These are phyloP conservation scores for Hypoxylon rubiginosum DNA, from an alignment of 2,329 filamentous ascomycete genomes.

Conservation along the genomic window DNA sequence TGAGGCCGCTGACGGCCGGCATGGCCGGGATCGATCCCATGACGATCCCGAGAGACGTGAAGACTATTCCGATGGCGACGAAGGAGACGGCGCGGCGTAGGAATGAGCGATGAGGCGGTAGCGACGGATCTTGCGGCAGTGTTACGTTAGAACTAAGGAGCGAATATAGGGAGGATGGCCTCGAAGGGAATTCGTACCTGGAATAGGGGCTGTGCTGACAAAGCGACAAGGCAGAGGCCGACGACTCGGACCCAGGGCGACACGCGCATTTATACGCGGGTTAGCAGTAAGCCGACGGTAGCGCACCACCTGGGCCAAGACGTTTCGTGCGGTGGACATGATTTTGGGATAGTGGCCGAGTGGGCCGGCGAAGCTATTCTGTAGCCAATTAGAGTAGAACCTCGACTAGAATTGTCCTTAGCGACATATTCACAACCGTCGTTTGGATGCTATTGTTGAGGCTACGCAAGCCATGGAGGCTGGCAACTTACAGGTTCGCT, in stretches of 20 bases:
- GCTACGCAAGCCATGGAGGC: background rate
- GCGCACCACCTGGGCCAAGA: conserved; percentile 34
- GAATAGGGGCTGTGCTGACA: conserved; percentile 41
- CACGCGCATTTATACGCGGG: conserved; percentile 36
- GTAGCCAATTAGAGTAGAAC: conserved; percentile 24
- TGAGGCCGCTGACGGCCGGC: conserved; percentile 61
- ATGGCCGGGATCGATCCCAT: conserved; percentile 69
- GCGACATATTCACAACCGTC: conserved; percentile 15
- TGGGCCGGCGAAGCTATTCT: conserved; percentile 20
- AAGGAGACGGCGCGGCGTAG: conserved; percentile 61
- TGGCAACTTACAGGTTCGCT: background rate
- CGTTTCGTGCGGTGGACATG: conserved; percentile 40
- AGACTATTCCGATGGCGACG: conserved; percentile 62
- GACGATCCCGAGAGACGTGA: conserved; percentile 65
- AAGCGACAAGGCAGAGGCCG: conserved; percentile 34
- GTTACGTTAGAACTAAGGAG: conserved; percentile 15
- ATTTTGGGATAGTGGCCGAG: conserved; percentile 19
- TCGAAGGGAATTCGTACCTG: conserved; percentile 37
- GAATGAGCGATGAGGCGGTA: conserved; percentile 54
- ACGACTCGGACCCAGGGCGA: conserved; percentile 31
- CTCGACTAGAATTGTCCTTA: conserved; percentile 13
- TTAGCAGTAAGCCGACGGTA: conserved; percentile 28
- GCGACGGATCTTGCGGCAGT: conserved; percentile 30
- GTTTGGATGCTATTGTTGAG: conserved; percentile 34
- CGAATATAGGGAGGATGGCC: background rate